Evolutionary conservation across 371 early-diverging fungal genomes (phyloP), one percentile per base, ranked within the genome.

Genomic region (Haplosporangium sp.): DNA sequence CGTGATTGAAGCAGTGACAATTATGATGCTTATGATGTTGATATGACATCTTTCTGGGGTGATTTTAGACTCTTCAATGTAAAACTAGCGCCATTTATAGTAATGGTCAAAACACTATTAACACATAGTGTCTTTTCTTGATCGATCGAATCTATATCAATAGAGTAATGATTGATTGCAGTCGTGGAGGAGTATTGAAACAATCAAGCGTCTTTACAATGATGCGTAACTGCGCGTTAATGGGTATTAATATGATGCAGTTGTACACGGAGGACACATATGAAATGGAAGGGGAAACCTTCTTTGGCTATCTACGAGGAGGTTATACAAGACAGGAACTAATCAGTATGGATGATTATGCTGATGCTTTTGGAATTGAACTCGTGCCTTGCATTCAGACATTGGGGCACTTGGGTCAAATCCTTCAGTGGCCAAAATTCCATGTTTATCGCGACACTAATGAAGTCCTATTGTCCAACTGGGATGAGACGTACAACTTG

Each of bases 381-480:
- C 92, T 95, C 2, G 91, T 96, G 20, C 92, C 96, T 5, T 95
- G 96, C 77, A 96, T 96, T 55, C 96, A 96, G 83, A 95, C 95
- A 9, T 83, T 96, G 62, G 96, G 96, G 2, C 96, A 96, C 76
- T 72, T 96, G 70, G 96, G 96, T 0, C 96, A 96, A 73, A 88
- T 96, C 5, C 83, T 96, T 42, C 96, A 96, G 83, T 96, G 96
- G 95, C 96, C 96, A 5, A 87, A 88, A 44, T 96, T 90, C 77
- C 87, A 91, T 9, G 72, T 90, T 60, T 82, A 95, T 10, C 88
- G 94, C 64, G 96, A 95, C 74, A 95, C 95, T 2, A 85, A 84
- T 52, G 96, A 96, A 71, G 95, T 95, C 0, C 70, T 96, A 1
- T 78, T 95, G 40, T 84, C 90, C 19, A 85, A 86, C 62, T 87